Evolutionary conservation across 768 basidiomycete genomes (phyloP), one percentile per base, ranked within the genome.

Genomic region (Steccherinum ochraceum): DNA sequence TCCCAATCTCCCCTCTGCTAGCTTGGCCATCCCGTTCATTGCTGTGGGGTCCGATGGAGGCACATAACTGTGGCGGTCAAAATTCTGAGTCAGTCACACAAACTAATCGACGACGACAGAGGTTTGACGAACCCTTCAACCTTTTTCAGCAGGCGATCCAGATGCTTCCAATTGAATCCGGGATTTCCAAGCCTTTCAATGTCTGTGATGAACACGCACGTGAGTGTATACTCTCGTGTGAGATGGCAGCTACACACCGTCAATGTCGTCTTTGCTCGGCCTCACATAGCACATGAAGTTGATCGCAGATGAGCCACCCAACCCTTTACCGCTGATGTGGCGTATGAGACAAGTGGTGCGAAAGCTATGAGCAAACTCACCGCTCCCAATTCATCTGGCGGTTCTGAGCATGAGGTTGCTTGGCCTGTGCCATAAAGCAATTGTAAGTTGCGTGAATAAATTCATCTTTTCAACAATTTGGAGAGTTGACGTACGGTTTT

Each of bases 141-240:
- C 13, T 57, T 58, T 1, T 40, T 41, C 11, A 62, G 39, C 41
- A 55, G 57, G 24, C 57, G 55, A 40, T 58, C 48, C 26, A 50
- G 57, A 35, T 58, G 56, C 21, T 54, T 47, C 59, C 58, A 64
- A 27, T 61, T 62, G 61, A 60, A 64, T 1, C 61, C 61, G 0
- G 61, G 60, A 48, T 64, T 64, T 0, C 63, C 63, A 0, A 64
- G 58, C 7, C 55, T 51, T 50, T 61, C 61, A 23, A 61, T 49
- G 21, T 62, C 63, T 61, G 25, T n/a, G n/a, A n/a, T n/a, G n/a
- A n/a, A n/a, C n/a, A n/a, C n/a, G 7, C 12, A 27, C 12, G 16
- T 5, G 24, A 4, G 13, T 1, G 30, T 16, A 7, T 7, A 35
- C 30, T 35, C 30, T 7, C 5, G 21, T 3, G n/a, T 21, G 3